Conservation (phyloP, 1,284 basidiomycete genomes). For the Ceratobasidium sp. region DNA sequence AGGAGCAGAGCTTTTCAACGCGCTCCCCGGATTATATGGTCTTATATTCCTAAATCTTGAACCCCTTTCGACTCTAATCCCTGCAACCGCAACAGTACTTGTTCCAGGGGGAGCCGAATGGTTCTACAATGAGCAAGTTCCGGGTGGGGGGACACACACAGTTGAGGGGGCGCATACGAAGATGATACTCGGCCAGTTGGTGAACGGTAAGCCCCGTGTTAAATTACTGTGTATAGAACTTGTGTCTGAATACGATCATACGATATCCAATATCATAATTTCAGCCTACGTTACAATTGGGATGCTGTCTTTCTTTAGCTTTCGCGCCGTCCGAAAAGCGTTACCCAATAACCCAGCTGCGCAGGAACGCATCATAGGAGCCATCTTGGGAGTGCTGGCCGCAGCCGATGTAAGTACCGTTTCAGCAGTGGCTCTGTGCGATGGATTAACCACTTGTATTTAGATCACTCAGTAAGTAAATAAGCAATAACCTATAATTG, state of each 20-base stretch:
- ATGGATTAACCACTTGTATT: conserved; percentile 42
- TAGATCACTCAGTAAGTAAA: neutral
- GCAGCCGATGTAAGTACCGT: conserved; percentile 68
- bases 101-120: conserved; percentile 65
- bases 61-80: conserved; percentile 33
- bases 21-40: conserved; percentile 32
- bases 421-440: conserved; percentile 42
- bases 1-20: conserved; percentile 8
- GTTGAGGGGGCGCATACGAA: conserved; percentile 57
- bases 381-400: conserved; percentile 67
- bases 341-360: conserved; percentile 64
- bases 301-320: conserved; percentile 70
- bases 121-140: conserved; percentile 75
- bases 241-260: neutral
- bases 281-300: conserved; percentile 72
- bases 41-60: conserved; percentile 28
- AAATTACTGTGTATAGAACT: neutral
- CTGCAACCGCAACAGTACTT: conserved; percentile 22
- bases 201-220: conserved; percentile 60
- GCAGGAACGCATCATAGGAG: conserved; percentile 73
- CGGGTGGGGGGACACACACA: conserved; percentile 50
- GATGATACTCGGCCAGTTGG: conserved; percentile 76
- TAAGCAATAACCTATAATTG: neutral
- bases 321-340: conserved; percentile 70
- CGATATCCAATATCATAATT: neutral